Evolutionary conservation across 441 rosid species (phyloP).

Genomic region (Aleurites moluccanus): DNA sequence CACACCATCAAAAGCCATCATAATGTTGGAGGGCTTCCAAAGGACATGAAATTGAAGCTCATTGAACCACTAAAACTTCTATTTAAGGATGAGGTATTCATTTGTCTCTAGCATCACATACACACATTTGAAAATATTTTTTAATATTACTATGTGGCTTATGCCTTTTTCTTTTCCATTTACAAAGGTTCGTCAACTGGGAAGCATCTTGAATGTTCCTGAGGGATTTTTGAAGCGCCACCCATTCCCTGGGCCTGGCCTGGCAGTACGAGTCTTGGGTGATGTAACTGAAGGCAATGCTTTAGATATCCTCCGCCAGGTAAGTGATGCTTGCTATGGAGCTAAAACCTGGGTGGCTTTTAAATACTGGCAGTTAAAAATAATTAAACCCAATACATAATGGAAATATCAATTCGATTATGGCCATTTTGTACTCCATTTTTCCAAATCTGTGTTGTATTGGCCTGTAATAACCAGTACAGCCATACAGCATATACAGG

Average conservation of each 20-base stretch:
- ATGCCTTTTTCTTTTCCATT: constrained; percentile 9
- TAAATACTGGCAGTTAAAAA: background rate
- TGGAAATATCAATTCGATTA: background rate
- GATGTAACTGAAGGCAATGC: constrained; percentile 88
- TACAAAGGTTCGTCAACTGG: constrained; percentile 78
- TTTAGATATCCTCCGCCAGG: constrained; percentile 81
- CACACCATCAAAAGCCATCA: constrained; percentile 97
- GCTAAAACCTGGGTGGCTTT: background rate
- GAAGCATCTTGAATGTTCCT: constrained; percentile 73
- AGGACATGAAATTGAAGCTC: constrained; percentile 91
- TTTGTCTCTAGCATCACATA: constrained; percentile 12
- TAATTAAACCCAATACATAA: background rate
- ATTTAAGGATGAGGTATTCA: constrained; percentile 85
- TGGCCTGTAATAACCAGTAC: background rate
- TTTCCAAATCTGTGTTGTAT: background rate
- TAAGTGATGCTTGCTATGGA: constrained; percentile 21
- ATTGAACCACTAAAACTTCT: constrained; percentile 93
- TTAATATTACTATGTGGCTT: too few relatives aligned
- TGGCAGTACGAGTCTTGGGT: constrained; percentile 85
- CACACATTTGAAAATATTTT: constrained; percentile 1
- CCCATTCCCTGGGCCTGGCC: constrained; percentile 98
- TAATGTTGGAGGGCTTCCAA: constrained; percentile 87
- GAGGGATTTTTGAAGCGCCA: constrained; percentile 82
- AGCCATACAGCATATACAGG: background rate
- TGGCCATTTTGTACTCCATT: background rate